phyloP scores from a whole-genome alignment of 345 rosid genomes.

The Sonneratia caseolaris region DNA sequence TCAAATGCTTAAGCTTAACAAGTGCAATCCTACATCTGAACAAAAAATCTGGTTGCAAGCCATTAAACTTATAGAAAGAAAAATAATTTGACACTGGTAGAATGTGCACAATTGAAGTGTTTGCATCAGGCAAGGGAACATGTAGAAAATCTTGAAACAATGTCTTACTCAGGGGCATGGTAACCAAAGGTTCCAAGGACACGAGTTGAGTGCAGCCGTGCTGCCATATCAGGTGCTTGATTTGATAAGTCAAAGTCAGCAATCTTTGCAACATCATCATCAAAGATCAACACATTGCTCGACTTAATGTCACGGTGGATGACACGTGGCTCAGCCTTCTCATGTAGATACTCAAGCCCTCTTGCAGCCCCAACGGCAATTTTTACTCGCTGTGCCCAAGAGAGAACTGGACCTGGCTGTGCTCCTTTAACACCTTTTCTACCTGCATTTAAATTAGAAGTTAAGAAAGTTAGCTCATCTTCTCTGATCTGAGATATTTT shows the following conservation, averaged over 20 bases:
- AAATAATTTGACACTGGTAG: no score
- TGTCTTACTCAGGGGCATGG: conserved; percentile 93
- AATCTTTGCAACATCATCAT: conserved; percentile 78
- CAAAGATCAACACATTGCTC: conserved; percentile 73
- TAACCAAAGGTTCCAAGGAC: conserved; percentile 95
- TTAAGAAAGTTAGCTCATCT: neutral
- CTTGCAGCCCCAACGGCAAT: conserved; percentile 86
- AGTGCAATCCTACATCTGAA: no score
- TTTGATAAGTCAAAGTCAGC: conserved; percentile 90
- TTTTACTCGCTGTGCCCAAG: conserved; percentile 86
- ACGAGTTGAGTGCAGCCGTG: conserved; percentile 90
- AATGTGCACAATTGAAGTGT: neutral
- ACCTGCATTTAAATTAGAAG: conserved; percentile 9
- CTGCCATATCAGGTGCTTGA: conserved; percentile 90
- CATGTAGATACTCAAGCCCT: conserved; percentile 95
- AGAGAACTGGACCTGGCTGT: conserved; percentile 64
- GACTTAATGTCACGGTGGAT: conserved; percentile 88
- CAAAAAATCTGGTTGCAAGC: no score
- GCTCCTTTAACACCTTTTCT: conserved; percentile 84
- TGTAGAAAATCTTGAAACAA: neutral
- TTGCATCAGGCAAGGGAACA: neutral
- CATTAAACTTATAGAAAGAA: neutral
- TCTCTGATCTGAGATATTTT: neutral
- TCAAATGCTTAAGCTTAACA: no score
- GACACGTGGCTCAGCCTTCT: conserved; percentile 62